Base-by-base conservation (phyloP, 1,139 yeast species). In the Zygoascus sp. region DNA sequence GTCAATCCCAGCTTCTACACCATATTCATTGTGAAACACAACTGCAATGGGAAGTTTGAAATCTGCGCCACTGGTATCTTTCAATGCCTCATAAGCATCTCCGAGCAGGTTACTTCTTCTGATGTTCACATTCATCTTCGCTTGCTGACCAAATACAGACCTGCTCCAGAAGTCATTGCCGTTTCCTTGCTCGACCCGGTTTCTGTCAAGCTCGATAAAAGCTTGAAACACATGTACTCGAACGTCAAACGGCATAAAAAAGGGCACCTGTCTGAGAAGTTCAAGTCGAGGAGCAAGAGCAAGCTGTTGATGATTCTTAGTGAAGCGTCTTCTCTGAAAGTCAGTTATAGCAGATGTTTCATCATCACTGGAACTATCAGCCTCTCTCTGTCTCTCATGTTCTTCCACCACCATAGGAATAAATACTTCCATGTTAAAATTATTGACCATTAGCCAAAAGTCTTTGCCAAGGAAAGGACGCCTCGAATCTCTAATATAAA, bases 1-100 rank as follows among this genome's bases (percentile, higher is more conserved):
- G 65, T 92, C 98, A 46, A 92, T 83, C 1, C 98, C 98, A 0
- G 85, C 92, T 58, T 85, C 95, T 38, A 72, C 76, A 0, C 95
- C 96, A 64, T 82, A 77, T 50, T 82, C 78, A 59, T 86, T 85
- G 44, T 69, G 70, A 58, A 92, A 89, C 5, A 76, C 74, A 2
- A 92, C 89, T 2, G 77, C 70, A 13, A 90, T 65, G 32, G 72
- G 74, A 20, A 75, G 63, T 58, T 84, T 87, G 62, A 92, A 76
- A 15, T 69, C 68, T 5, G 68, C 62, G 0, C 80, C 78, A 16
- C 49, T 48, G n/a, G 70, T 56, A 5, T 66, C 64, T 45, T 73
- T 71, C 58, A 82, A 82, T 4, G 72, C 74, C 2, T 72, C 68
- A 59, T 72, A 86, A 0, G 96, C 95, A 68, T 89, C 97, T 40